phyloP scores from a whole-genome alignment of 331 rosid species.

The Ulmus americana region DNA sequence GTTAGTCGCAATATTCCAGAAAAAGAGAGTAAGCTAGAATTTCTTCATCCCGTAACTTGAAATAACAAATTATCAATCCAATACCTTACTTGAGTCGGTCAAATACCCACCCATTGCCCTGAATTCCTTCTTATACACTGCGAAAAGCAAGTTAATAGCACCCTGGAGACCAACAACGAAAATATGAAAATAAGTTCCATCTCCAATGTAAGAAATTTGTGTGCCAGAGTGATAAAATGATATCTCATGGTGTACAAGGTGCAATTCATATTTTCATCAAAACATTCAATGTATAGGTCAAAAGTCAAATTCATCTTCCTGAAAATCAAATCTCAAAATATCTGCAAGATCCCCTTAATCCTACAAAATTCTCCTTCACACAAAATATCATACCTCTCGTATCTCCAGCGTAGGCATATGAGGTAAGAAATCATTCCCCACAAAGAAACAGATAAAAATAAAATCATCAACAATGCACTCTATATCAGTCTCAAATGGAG shows the following conservation, averaged over 20 bases:
- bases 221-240: too few species aligned
- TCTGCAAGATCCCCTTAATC: too few species aligned
- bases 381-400: conserved; percentile 61
- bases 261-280: too few species aligned
- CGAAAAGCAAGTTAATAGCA: conserved; percentile 79
- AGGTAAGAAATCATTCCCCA: conserved; percentile 95
- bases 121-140: conserved; percentile 89
- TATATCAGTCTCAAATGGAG: conserved; percentile 60
- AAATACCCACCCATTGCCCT: conserved; percentile 73
- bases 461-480: conserved; percentile 93
- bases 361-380: neutral
- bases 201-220: too few species aligned
- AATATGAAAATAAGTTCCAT: neutral
- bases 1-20: conserved; percentile 6
- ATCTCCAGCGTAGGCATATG: conserved; percentile 98
- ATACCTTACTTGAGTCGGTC: conserved; percentile 82
- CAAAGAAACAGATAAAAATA: conserved; percentile 89
- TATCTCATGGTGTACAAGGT: too few species aligned
- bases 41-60: neutral
- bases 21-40: neutral
- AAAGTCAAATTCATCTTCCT: too few species aligned
- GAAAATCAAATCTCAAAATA: too few species aligned
- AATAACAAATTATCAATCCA: too few species aligned
- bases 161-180: conserved; percentile 44
- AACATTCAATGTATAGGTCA: too few species aligned